Evolutionary conservation across 768 basidiomycete genomes (phyloP).

Genomic region (Thelephora ganbajun): DNA sequence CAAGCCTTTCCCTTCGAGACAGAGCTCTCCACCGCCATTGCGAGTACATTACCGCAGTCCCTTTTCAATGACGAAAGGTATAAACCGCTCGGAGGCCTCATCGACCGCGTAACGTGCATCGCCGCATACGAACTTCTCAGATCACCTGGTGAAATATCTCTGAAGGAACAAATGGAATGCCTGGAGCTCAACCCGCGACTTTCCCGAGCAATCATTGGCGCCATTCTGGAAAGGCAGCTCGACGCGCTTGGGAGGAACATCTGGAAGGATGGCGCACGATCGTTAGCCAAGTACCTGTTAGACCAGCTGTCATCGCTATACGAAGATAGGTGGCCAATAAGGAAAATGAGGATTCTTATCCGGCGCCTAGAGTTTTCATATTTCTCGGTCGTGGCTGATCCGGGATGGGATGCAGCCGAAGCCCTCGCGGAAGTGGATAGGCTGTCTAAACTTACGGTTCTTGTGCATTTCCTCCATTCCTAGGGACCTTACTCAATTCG

Average conservation of each 20-base stretch:
- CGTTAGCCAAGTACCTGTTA: constrained; percentile 28
- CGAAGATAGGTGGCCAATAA: constrained; percentile 33
- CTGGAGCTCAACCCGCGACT: not conserved
- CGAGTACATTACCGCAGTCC: constrained; percentile 9
- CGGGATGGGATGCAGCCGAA: constrained; percentile 10
- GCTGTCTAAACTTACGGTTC: constrained; percentile 29
- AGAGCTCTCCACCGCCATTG: constrained; percentile 22
- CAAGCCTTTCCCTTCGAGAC: constrained; percentile 35
- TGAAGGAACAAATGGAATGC: constrained; percentile 15
- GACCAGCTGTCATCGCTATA: constrained; percentile 39
- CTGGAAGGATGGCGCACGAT: constrained; percentile 42
- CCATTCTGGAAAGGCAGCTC: constrained; percentile 49
- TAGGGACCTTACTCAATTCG: not conserved
- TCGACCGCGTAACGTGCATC: constrained; percentile 56
- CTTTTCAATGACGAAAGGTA: constrained; percentile 29
- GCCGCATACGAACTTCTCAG: constrained; percentile 56
- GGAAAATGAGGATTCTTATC: constrained; percentile 43
- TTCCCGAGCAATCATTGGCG: constrained; percentile 26
- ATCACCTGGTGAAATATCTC: constrained; percentile 31
- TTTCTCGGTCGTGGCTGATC: constrained; percentile 16
- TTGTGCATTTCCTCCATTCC: constrained; percentile 7
- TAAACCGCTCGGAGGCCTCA: constrained; percentile 42
- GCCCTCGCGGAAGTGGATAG: constrained; percentile 28
- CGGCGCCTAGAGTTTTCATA: constrained; percentile 40
- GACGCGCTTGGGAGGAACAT: constrained; percentile 35